Evolutionary conservation across 139 green algal genomes (phyloP).

Genomic region (Zygnema cylindricum): DNA sequence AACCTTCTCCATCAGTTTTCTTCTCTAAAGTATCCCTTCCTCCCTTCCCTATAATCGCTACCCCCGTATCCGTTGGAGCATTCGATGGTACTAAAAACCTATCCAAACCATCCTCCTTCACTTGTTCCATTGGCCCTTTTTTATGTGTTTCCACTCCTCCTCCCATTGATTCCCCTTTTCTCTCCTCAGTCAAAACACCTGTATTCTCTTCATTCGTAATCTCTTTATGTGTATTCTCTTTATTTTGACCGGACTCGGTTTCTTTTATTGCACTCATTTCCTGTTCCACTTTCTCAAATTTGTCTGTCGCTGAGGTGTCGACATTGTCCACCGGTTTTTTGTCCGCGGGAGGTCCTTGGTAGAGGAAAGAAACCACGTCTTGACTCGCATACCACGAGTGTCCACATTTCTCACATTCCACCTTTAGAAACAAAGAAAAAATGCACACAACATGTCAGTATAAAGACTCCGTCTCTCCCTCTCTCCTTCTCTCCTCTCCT

Average conservation of each 20-base stretch:
- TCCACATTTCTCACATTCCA: background rate
- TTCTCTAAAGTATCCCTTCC: no score
- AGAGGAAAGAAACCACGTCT: background rate
- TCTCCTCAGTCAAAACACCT: background rate
- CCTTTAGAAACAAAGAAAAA: background rate
- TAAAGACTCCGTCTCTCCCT: no score
- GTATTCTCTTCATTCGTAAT: background rate
- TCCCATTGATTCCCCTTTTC: no score
- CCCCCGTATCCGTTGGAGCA: background rate
- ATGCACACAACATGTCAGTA: no score
- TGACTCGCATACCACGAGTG: background rate
- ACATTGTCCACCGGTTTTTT: background rate
- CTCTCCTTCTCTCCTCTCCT: no score
- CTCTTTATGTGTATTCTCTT: background rate
- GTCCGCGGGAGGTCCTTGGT: background rate
- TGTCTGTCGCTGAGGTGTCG: background rate
- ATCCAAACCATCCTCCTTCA: background rate
- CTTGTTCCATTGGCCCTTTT: background rate
- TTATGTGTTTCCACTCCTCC: no score
- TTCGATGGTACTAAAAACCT: background rate
- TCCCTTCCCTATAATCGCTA: background rate
- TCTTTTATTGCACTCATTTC: background rate
- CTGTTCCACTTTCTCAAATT: background rate
- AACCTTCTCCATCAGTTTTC: no score
- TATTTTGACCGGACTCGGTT: background rate